Percentiles rank a stretch among this genome's conserved stretches.
phyloP scores from a whole-genome alignment of 1,284 basidiomycete genomes.

The Ganoderma meredithae region DNA sequence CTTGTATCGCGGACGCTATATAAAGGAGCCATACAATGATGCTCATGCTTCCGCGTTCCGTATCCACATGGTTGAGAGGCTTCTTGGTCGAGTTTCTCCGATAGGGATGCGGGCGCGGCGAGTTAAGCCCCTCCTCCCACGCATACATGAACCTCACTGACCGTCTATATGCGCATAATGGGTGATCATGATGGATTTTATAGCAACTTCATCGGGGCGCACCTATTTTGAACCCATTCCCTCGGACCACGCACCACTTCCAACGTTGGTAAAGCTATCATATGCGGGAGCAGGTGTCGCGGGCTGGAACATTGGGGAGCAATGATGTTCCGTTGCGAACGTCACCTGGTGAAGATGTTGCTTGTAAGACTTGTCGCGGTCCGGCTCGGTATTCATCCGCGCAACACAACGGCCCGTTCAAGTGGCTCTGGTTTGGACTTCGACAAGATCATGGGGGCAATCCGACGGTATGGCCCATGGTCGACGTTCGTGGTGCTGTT shows the following conservation, averaged over 20 bases:
- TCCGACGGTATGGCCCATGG: not conserved
- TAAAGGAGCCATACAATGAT: conserved; percentile 10
- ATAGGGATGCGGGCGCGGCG: not conserved
- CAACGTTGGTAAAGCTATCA: not conserved
- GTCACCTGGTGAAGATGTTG: not conserved
- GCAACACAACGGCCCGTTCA: conserved; percentile 11
- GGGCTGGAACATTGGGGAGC: not conserved
- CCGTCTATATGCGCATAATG: not conserved
- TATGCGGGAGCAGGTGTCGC: not conserved
- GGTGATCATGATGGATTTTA: too few relatives aligned
- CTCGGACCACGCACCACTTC: not conserved
- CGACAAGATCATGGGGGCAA: conserved; percentile 21
- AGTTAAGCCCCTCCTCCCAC: not conserved
- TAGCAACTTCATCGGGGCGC: too few relatives aligned
- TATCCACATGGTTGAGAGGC: conserved; percentile 15
- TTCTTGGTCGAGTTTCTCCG: conserved; percentile 14
- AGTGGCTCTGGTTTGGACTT: conserved; percentile 1
- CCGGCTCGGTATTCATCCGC: not conserved
- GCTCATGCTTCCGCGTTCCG: conserved; percentile 1
- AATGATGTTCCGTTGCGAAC: not conserved
- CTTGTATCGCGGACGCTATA: conserved; percentile 5
- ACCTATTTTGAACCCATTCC: not conserved
- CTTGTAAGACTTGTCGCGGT: not conserved
- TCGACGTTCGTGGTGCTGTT: not conserved
- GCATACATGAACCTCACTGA: not conserved